Evolutionary conservation across 805 yeast species (phyloP), one percentile per base, ranked within the genome.

Genomic region (Brettanomyces anomalus): DNA sequence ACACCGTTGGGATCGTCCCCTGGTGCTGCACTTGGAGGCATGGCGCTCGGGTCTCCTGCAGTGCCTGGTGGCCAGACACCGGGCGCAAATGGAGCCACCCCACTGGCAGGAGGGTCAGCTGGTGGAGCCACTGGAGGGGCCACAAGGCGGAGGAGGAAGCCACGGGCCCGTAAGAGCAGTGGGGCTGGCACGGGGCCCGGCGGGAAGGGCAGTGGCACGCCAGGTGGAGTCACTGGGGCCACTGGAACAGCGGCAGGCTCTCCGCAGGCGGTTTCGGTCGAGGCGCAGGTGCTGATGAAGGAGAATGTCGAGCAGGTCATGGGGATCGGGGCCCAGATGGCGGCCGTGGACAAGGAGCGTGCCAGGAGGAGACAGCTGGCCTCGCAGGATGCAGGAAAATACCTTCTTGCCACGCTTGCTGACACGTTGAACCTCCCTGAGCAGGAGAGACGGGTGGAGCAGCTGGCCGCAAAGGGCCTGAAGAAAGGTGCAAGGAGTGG

Each of bases 341-440:
- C 46, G 7, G 43, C 39, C 4, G 46, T 61, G 18, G 79, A 74
- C 49, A 54, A 64, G 13, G 69, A 68, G 46, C 58, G 72, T 46
- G 63, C 62, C 37, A 67, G 61, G 46, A 58, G 81, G 43, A 62
- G 76, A 36, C 76, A 70, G 40, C 61, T 76, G 36, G 69, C 72
- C 2, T 56, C 56, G 40, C 46, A 56, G 18, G 74, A 76, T 51
- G 74, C 79, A 0, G 67, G 69, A 37, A 59, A 61, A 41, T 76
- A 72, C 53, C 71, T 76, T 49, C 62, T 68, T 38, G 72, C 77
- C 0, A 70, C 78, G 2, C 60, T 76, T 43, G 68, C 76, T 7
- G 75, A 76, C 53, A 58, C 72, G 32, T 60, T 76, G 46, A 74
- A 70, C 35, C 51, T 76, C 20, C 68, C 67, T 7, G 74, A 66